A percentile compares a stretch with the other conserved stretches of the same genome.
Conservation (phyloP, 2,329 filamentous ascomycete species). For the Alternaria sp. region DNA sequence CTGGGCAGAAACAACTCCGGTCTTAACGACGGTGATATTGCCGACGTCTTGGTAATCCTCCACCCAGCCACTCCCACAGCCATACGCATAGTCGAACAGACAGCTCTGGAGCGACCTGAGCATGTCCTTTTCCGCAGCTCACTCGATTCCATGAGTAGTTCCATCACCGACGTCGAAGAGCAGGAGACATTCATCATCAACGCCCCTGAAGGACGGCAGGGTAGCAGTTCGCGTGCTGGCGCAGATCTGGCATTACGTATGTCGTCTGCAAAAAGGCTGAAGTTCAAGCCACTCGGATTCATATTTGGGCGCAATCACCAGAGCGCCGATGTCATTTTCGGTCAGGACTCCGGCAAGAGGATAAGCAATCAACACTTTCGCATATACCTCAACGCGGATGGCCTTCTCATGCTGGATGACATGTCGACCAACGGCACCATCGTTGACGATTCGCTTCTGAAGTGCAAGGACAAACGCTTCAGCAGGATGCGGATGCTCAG, state of each 20-base stretch:
- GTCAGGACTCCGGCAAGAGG: slow-evolving; percentile 70
- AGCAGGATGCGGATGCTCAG: slow-evolving; percentile 70
- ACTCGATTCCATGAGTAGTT: slow-evolving; percentile 50
- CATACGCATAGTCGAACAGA: slow-evolving; percentile 71
- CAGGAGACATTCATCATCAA: slow-evolving; percentile 62
- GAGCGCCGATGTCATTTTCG: slow-evolving; percentile 76
- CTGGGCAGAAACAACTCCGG: slow-evolving; percentile 83
- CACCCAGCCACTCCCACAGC: slow-evolving; percentile 80
- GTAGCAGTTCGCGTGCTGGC: slow-evolving; percentile 32
- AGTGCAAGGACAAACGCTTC: slow-evolving; percentile 53
- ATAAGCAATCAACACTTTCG: slow-evolving; percentile 97
- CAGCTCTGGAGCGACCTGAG: slow-evolving; percentile 62
- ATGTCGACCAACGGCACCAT: slow-evolving; percentile 95
- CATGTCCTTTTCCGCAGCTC: slow-evolving; percentile 65
- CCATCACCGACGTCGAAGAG: slow-evolving; percentile 50
- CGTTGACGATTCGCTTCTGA: slow-evolving; percentile 77
- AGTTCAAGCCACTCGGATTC: slow-evolving; percentile 77
- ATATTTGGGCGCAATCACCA: slow-evolving; percentile 80
- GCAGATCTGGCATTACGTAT: slow-evolving; percentile 80
- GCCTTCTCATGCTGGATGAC: slow-evolving; percentile 90
- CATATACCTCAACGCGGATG: slow-evolving; percentile 87
- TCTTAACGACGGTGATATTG: slow-evolving; percentile 81
- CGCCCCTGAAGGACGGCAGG: slow-evolving; percentile 30
- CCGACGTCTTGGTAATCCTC: slow-evolving; percentile 89
- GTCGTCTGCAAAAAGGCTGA: slow-evolving; percentile 69